Base-by-base conservation (phyloP, 2,329 filamentous ascomycete species). In the Pyrenochaeta sp. region DNA sequence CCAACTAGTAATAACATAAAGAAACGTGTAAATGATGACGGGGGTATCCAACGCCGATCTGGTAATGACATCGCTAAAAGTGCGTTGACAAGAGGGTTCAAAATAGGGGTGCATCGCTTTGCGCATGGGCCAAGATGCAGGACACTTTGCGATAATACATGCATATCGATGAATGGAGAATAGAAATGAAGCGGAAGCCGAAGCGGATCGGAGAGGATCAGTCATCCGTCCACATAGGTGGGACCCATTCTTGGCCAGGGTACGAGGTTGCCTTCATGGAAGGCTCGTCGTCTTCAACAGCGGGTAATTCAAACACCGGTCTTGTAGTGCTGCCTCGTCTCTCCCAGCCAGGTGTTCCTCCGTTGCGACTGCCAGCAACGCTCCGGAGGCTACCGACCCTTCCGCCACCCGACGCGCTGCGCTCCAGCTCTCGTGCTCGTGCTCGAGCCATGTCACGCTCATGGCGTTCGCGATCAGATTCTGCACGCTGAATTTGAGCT, bases 221-320 rank as follows among this genome's bases (percentile, higher is more conserved):
- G 31, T 75, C 72, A 30, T 73, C 75, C 31, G 71, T 73, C 62
- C 71, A 75, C 45, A 66, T 72, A 7, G 61, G 56, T 3, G 86
- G 86, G 62, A 84, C 84, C 87, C 88, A 90, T 71, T 90, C 87
- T 75, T 89, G 86, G 0, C 88, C 88, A 0, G 88, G 88, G 71
- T 90, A 90, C 67, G 83, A 87, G 11, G 86, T 87, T 6, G 87
- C 87, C 42, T 79, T 83, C 88, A 90, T 90, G 53, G 81, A 77
- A 11, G 83, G 82, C 66, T 77, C 70, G 12, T 80, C 78, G n/a
- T 81, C 77, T 29, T 79, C 76, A 35, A 77, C 73, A 14, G 71
- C 72, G 18, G 70, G 64, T 40, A 74, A 39, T 48, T 73, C 72
- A 45, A 74, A 75, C 1, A 74, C 68, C 4, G 61, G 64, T 20